A percentile compares a stretch with the other conserved stretches of the same genome.
phyloP scores from a whole-genome alignment of 257 asterid species.

The Gynochthodes officinalis region DNA sequence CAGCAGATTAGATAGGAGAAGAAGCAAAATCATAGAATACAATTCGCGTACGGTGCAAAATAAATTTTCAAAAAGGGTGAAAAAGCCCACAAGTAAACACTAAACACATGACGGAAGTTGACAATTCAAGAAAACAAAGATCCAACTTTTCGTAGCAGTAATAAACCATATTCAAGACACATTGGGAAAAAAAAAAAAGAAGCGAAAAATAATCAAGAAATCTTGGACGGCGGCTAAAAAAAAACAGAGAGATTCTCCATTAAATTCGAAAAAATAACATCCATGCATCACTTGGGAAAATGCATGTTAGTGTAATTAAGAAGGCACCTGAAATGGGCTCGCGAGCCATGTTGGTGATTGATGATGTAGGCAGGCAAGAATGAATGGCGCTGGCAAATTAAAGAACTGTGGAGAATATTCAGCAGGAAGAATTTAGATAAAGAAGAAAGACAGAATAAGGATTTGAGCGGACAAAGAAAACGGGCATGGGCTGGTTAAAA shows the following conservation, averaged over 20 bases:
- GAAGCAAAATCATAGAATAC: not conserved
- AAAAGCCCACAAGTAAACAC: not conserved
- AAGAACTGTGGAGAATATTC: conserved; percentile 1
- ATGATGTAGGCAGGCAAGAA: not conserved
- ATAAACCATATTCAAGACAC: not conserved
- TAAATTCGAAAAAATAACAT: conserved; percentile 9
- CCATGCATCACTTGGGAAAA: conserved; percentile 1
- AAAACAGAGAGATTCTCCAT: not conserved
- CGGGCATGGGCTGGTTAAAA: not conserved
- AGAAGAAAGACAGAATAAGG: not conserved
- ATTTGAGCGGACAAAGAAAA: not conserved
- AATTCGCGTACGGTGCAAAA: not conserved
- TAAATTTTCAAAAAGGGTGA: not conserved
- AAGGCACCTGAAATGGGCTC: conserved; percentile 53
- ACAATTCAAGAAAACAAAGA: conserved; percentile 26
- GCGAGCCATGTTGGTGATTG: conserved; percentile 42
- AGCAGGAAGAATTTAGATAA: not conserved
- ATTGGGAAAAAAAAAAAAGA: not conserved
- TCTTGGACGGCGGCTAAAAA: not conserved
- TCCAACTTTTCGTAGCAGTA: conserved; percentile 8
- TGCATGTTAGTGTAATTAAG: conserved; percentile 3
- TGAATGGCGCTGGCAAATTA: not conserved
- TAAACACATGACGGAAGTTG: not conserved
- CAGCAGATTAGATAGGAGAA: not conserved
- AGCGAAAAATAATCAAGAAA: not conserved